A percentile compares a stretch with the other conserved stretches of the same genome.
Evolutionary conservation across 2,329 filamentous ascomycete species (phyloP).

Genomic region (Fusarium falciforme): DNA sequence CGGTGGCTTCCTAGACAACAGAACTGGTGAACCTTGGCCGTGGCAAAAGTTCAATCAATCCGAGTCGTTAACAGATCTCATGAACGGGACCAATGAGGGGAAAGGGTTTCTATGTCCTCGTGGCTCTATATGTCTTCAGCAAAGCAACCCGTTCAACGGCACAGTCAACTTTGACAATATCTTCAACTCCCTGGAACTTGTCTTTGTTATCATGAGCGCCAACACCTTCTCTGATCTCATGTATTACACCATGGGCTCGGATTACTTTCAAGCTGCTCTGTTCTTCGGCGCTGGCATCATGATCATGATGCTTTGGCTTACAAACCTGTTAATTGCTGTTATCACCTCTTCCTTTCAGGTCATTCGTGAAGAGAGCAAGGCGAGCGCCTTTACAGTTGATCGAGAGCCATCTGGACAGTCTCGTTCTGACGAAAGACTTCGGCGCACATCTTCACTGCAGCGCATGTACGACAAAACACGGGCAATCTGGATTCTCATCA

Average conservation of each 20-base stretch:
- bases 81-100: constrained; percentile 61
- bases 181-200: constrained; percentile 87
- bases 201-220: constrained; percentile 98
- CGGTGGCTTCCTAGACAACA: constrained; percentile 79
- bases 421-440: constrained; percentile 52
- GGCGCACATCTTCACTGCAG: constrained; percentile 67
- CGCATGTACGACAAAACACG: constrained; percentile 78
- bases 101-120: constrained; percentile 93
- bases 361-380: constrained; percentile 94
- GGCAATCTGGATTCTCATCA: constrained; percentile 83
- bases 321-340: constrained; percentile 93
- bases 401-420: constrained; percentile 60
- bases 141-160: constrained; percentile 80
- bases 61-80: constrained; percentile 59
- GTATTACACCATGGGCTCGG: constrained; percentile 91
- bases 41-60: constrained; percentile 69
- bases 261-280: constrained; percentile 87
- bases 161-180: constrained; percentile 98
- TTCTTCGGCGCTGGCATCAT: constrained; percentile 82
- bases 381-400: constrained; percentile 89
- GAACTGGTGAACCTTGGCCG: constrained; percentile 67
- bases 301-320: constrained; percentile 95
- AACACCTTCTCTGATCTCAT: constrained; percentile 97
- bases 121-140: constrained; percentile 85
- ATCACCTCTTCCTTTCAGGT: constrained; percentile 99